Evolutionary conservation across 371 early-diverging fungal species (phyloP).

Genomic region (Mucor indicus): DNA sequence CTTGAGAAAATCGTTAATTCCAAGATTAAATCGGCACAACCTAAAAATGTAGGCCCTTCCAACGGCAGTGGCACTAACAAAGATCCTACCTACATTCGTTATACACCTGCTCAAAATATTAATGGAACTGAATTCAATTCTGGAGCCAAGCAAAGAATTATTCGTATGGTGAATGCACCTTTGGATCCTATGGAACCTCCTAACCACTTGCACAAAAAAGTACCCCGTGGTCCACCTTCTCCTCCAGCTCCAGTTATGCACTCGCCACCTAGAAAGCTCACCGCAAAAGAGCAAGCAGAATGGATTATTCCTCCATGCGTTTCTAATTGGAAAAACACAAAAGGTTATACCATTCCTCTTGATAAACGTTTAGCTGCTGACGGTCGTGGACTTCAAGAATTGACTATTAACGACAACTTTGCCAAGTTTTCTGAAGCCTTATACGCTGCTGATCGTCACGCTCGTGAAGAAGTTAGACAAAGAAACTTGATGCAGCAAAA

Average conservation of each 20-base stretch:
- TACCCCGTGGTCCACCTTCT: conserved; percentile 85
- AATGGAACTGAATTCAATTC: conserved; percentile 61
- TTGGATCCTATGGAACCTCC: conserved; percentile 96
- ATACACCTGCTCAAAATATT: conserved; percentile 78
- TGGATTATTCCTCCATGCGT: conserved; percentile 98
- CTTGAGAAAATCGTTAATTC: conserved; percentile 86
- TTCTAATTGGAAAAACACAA: conserved; percentile 98
- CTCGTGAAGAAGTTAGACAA: conserved; percentile 90
- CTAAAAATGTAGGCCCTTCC: conserved; percentile 53
- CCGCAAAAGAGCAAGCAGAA: conserved; percentile 91
- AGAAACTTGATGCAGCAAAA: conserved; percentile 87
- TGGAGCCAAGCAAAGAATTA: conserved; percentile 78
- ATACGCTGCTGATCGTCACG: conserved; percentile 90
- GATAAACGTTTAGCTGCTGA: conserved; percentile 98
- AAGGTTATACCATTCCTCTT: conserved; percentile 96
- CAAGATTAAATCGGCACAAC: conserved; percentile 70
- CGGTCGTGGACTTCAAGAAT: conserved; percentile 92
- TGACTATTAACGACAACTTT: conserved; percentile 92
- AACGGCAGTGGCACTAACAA: conserved; percentile 50
- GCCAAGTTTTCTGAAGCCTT: conserved; percentile 94
- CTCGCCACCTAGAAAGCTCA: conserved; percentile 93
- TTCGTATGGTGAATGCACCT: conserved; percentile 93
- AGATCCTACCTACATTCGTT: conserved; percentile 83
- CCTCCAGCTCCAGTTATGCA: conserved; percentile 97
- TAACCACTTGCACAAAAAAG: conserved; percentile 86